These are phyloP conservation scores for Myriosclerotinia scirpicola DNA, from an alignment of 2,329 filamentous ascomycete species.

Conservation along the genomic window DNA sequence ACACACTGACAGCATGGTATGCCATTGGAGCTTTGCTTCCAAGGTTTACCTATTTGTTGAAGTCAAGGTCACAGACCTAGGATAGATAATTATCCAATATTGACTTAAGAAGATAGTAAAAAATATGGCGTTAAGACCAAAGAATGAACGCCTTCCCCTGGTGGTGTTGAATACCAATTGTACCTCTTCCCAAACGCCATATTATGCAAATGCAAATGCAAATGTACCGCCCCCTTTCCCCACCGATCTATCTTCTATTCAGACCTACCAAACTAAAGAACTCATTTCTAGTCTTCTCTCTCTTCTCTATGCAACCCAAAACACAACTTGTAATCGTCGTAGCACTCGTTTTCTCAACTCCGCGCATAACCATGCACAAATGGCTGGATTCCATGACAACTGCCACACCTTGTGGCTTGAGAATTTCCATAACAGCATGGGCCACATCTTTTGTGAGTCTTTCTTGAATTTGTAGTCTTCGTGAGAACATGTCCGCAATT, in stretches of 20 bases:
- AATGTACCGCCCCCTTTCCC: constrained; percentile 3
- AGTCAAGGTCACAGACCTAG: background rate
- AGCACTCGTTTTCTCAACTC: constrained; percentile 87
- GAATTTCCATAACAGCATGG: constrained; percentile 85
- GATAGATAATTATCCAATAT: constrained; percentile 21
- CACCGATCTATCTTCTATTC: constrained; percentile 48
- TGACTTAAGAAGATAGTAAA: constrained; percentile 9
- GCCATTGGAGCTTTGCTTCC: background rate
- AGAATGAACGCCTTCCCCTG: constrained; percentile 34
- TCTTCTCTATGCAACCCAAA: constrained; percentile 90
- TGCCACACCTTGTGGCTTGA: constrained; percentile 90
- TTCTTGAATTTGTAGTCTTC: constrained; percentile 93
- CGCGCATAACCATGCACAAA: constrained; percentile 98
- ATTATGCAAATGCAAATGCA: constrained; percentile 30
- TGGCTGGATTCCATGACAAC: constrained; percentile 98
- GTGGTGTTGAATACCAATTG: constrained; percentile 41
- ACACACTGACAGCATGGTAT: background rate
- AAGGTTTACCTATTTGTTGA: background rate
- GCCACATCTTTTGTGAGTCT: constrained; percentile 95
- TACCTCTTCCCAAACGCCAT: constrained; percentile 31
- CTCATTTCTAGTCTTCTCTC: constrained; percentile 92
- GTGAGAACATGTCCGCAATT: constrained; percentile 95
- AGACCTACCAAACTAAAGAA: constrained; percentile 79
- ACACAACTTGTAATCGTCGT: constrained; percentile 96
- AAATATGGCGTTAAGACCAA: constrained; percentile 42